These are phyloP conservation scores for Forsythia viridissima DNA, from an alignment of 257 asterid genomes.

Conservation along the genomic window DNA sequence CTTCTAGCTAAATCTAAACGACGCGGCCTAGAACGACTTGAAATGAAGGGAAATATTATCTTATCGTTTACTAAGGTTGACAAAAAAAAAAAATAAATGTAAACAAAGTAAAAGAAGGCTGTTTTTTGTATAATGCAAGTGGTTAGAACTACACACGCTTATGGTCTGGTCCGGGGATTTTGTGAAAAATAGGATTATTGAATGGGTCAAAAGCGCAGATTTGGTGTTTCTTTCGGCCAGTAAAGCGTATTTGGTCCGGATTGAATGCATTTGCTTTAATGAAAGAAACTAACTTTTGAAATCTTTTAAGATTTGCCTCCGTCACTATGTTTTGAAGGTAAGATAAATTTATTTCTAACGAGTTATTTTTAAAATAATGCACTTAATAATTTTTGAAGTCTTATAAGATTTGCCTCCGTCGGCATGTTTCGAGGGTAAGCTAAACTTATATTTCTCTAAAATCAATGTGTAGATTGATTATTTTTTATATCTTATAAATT, in stretches of 20 bases:
- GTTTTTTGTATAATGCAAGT: not conserved
- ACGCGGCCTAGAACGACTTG: constrained; percentile 15
- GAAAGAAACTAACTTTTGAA: constrained; percentile 19
- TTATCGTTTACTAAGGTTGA: not conserved
- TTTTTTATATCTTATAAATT: too few species aligned
- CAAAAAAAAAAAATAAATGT: not conserved
- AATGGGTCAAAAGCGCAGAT: constrained; percentile 30
- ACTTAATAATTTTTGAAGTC: constrained; percentile 1
- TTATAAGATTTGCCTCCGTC: not conserved
- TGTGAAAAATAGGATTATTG: constrained; percentile 12
- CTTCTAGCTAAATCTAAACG: not conserved
- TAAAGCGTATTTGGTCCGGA: constrained; percentile 21
- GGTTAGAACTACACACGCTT: not conserved
- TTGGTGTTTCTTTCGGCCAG: constrained; percentile 32
- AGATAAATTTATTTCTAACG: not conserved
- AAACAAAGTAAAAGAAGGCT: not conserved
- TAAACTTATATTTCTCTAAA: not conserved
- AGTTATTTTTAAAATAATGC: too few species aligned
- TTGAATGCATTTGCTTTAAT: not conserved
- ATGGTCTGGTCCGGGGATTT: not conserved
- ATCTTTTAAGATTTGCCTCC: not conserved
- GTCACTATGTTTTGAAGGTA: not conserved
- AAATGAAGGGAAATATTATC: not conserved
- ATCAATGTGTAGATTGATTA: too few species aligned
- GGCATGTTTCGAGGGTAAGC: not conserved